These are phyloP conservation scores for Borealophlyctis nickersoniae DNA, from an alignment of 192 early-diverging fungal genomes.

Conservation along the genomic window DNA sequence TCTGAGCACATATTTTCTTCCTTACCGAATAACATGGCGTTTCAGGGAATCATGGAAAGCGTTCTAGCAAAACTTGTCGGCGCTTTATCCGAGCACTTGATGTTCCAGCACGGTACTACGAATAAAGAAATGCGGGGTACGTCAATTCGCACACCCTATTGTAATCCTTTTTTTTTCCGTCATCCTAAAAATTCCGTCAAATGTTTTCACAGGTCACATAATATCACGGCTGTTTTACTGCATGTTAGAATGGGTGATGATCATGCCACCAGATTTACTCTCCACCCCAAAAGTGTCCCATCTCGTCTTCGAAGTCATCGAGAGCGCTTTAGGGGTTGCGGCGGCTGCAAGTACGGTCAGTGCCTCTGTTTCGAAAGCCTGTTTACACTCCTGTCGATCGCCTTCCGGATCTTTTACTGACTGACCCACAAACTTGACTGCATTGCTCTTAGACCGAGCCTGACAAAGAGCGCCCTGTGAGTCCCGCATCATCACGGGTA, in stretches of 20 bases:
- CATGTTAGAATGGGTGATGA: constrained; percentile 75
- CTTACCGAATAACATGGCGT: not conserved
- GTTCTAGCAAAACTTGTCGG: constrained; percentile 65
- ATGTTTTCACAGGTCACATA: constrained; percentile 40
- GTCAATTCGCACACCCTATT: not conserved
- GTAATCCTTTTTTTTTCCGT: constrained; percentile 13
- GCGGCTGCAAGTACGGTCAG: constrained; percentile 9
- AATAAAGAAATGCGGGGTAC: constrained; percentile 19
- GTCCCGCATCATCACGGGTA: too few species aligned
- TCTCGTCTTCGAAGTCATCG: constrained; percentile 71
- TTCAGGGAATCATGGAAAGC: constrained; percentile 36
- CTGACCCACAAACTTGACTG: too few species aligned
- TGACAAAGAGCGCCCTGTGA: too few species aligned
- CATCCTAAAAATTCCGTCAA: constrained; percentile 21
- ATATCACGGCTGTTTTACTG: constrained; percentile 68
- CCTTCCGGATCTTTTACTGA: too few species aligned
- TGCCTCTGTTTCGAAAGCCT: too few species aligned
- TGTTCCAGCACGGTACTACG: constrained; percentile 39
- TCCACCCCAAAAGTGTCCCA: constrained; percentile 59
- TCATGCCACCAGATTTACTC: constrained; percentile 55
- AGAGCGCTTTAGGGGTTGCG: constrained; percentile 45
- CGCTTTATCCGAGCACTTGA: constrained; percentile 66
- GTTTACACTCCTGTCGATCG: too few species aligned
- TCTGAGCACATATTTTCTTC: constrained; percentile 4
- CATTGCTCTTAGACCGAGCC: too few species aligned